Evolutionary conservation across 768 basidiomycete genomes (phyloP).

Genomic region (Mycena kentingensis): DNA sequence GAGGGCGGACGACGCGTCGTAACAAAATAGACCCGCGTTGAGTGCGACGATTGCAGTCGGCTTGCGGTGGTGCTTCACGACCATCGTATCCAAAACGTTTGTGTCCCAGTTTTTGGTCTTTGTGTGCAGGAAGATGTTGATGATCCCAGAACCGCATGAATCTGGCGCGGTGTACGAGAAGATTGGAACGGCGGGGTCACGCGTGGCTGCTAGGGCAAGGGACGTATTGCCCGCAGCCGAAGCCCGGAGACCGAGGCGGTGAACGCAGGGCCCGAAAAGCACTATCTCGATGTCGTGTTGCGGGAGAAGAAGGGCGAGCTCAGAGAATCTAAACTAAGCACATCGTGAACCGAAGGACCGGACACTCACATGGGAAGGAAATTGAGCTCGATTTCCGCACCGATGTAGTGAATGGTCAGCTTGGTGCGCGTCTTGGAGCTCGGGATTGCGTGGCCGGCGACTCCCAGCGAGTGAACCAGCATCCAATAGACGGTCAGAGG

Average conservation of each 20-base stretch:
- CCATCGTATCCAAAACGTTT: no score
- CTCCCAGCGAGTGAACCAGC: neutral
- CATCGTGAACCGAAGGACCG: neutral
- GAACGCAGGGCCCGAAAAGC: neutral
- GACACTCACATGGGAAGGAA: neutral
- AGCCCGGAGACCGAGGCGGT: no score
- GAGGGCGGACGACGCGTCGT: neutral
- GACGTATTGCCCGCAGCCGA: no score
- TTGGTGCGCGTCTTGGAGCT: neutral
- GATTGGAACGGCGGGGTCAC: no score
- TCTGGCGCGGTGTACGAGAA: neutral
- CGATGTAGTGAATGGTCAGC: constrained; percentile 3
- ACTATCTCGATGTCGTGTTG: constrained; percentile 1
- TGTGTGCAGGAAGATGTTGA: neutral
- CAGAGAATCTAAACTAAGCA: constrained; percentile 3
- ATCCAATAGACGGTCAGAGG: constrained; percentile 3
- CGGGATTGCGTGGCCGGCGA: neutral
- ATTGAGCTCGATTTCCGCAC: constrained; percentile 4
- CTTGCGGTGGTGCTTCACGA: neutral
- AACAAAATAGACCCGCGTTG: constrained; percentile 1
- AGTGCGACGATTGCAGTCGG: neutral
- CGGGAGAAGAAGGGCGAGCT: neutral
- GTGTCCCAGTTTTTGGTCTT: neutral
- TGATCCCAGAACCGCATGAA: neutral
- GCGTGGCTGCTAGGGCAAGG: no score